These are phyloP conservation scores for Alternaria novae-zelandiae DNA, from an alignment of 2,329 filamentous ascomycete genomes.

Conservation along the genomic window DNA sequence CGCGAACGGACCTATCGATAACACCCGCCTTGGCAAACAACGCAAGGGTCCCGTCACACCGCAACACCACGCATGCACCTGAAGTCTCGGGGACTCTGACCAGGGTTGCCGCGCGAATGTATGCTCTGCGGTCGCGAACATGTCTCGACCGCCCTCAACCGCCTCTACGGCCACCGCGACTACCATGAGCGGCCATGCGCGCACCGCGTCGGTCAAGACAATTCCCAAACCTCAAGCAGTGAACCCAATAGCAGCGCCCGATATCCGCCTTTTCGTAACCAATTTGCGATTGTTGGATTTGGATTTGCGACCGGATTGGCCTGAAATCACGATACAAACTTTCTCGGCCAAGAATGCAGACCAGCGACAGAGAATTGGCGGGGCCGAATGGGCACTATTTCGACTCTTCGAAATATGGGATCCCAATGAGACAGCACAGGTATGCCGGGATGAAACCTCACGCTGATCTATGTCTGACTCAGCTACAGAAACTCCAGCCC, in stretches of 20 bases:
- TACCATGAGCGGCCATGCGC: constrained; percentile 27
- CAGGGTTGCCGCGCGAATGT: background rate
- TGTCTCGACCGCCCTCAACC: constrained; percentile 38
- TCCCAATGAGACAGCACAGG: constrained; percentile 73
- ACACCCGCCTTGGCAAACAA: constrained; percentile 23
- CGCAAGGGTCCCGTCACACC: constrained; percentile 14
- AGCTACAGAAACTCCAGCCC: constrained; percentile 76
- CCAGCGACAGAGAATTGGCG: constrained; percentile 81
- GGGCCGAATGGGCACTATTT: constrained; percentile 90
- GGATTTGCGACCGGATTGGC: constrained; percentile 79
- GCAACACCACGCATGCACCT: constrained; percentile 15
- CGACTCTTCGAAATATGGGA: constrained; percentile 87
- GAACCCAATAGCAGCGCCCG: constrained; percentile 34
- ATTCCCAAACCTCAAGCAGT: constrained; percentile 27
- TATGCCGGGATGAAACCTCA: constrained; percentile 44
- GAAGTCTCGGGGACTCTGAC: background rate
- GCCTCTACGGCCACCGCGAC: constrained; percentile 27
- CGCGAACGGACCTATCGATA: constrained; percentile 51
- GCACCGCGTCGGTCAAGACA: constrained; percentile 43
- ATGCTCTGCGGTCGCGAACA: constrained; percentile 13
- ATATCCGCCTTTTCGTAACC: constrained; percentile 70
- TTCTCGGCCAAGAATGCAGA: constrained; percentile 75
- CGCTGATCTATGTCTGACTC: constrained; percentile 1
- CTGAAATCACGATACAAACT: constrained; percentile 71
- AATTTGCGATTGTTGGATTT: constrained; percentile 85